A percentile compares a stretch with the other conserved stretches of the same genome.
phyloP scores from a whole-genome alignment of 1,284 basidiomycete species.

The Trametes sp. region DNA sequence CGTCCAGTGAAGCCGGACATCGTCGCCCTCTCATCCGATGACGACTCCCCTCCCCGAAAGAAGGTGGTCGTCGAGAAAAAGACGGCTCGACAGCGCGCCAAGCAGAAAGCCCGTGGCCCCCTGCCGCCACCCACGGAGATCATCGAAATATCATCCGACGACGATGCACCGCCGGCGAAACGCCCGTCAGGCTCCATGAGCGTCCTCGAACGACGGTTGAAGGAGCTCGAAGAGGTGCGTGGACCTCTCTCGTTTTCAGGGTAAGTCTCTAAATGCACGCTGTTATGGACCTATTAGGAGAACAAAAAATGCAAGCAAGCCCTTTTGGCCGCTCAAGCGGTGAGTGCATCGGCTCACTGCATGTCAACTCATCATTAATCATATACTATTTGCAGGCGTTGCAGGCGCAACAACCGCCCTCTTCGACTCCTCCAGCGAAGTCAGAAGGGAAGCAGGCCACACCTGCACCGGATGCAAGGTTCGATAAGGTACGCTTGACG shows the following conservation, averaged over 20 bases:
- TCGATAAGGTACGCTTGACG: slow-evolving; percentile 10
- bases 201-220: slow-evolving; percentile 25
- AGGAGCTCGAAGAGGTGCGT: slow-evolving; percentile 35
- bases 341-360: not conserved
- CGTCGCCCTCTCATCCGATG: slow-evolving; percentile 19
- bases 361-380: not conserved
- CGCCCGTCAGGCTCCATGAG: slow-evolving; percentile 9
- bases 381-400: not conserved
- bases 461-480: slow-evolving; percentile 1
- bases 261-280: slow-evolving; percentile 1
- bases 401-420: not conserved
- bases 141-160: slow-evolving; percentile 41
- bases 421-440: not conserved
- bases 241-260: not conserved
- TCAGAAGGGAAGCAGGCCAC: slow-evolving; percentile 5
- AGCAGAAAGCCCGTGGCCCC: slow-evolving; percentile 28
- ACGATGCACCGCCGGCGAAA: slow-evolving; percentile 40
- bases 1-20: slow-evolving; percentile 13
- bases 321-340: not conserved
- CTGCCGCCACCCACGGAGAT: slow-evolving; percentile 25
- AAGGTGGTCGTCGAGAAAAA: slow-evolving; percentile 20
- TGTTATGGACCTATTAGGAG: slow-evolving; percentile 16
- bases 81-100: slow-evolving; percentile 19
- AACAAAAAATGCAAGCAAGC: slow-evolving; percentile 22
- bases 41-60: slow-evolving; percentile 23